phyloP scores from a whole-genome alignment of 164 flowering plant species.

The Litsea cubeba region DNA sequence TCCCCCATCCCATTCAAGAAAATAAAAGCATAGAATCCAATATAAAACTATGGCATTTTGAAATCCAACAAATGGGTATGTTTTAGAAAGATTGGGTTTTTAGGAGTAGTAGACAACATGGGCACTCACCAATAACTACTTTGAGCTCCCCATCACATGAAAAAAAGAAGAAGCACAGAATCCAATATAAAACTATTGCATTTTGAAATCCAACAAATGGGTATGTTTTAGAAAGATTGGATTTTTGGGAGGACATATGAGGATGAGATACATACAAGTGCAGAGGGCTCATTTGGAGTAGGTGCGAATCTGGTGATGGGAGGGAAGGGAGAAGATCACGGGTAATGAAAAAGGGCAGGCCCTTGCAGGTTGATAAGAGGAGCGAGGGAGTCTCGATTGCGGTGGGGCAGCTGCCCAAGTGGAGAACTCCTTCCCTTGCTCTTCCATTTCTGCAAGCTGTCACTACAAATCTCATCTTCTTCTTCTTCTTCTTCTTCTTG shows the following conservation, averaged over 20 bases:
- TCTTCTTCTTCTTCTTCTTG: background rate
- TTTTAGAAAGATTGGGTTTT: no score
- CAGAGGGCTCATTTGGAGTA: slow-evolving; percentile 76
- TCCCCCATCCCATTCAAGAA: no score
- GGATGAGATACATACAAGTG: slow-evolving; percentile 59
- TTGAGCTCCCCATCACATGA: no score
- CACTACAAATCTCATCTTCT: slow-evolving; percentile 58
- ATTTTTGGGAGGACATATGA: background rate
- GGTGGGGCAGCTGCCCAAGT: slow-evolving; percentile 38
- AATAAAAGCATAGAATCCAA: background rate
- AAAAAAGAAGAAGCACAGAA: background rate
- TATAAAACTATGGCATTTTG: background rate
- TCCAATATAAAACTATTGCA: no score
- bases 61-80: background rate
- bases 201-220: no score
- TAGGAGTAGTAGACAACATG: no score
- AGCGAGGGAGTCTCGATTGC: slow-evolving; percentile 76
- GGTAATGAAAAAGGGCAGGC: slow-evolving; percentile 69
- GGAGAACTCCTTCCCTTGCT: slow-evolving; percentile 57
- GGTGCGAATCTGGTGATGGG: slow-evolving; percentile 69
- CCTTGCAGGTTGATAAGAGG: slow-evolving; percentile 75
- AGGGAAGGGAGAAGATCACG: slow-evolving; percentile 75
- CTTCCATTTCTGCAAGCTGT: slow-evolving; percentile 58
- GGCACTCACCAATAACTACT: background rate
- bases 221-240: no score